Base-by-base conservation (phyloP, 805 yeast species). In the Sugiyamaella americana region DNA sequence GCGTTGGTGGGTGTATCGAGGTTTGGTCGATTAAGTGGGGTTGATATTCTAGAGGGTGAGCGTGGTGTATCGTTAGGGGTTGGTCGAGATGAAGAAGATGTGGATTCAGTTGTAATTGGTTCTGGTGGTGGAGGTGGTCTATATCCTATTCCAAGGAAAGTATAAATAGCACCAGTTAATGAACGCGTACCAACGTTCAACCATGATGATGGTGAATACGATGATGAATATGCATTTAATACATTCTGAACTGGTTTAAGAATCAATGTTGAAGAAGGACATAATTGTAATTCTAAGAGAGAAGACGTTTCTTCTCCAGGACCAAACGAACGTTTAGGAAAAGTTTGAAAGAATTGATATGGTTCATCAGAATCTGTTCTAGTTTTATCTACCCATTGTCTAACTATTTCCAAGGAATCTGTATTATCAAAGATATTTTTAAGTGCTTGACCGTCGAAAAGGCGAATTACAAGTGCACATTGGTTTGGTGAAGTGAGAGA, bases 251-350 rank as follows among this genome's bases (percentile, higher is more conserved):
- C 67, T 0, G 93, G 89, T 58, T 84, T 84, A 52, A 88, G 67
- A 20, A 86, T 80, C 41, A 88, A 63, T 0, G 84, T 86, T 8
- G 94, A 81, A 48, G 94, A 71, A 2, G 91, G 89, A 13, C 76
- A 72, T 43, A 88, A 66, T 19, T 78, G 79, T 46, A 88, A 67
- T 2, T 69, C 73, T 21, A 60, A 60, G 34, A 88, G 66, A 2
- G 79, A 65, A 49, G 65, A 65, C 47, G 72, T 71, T 55, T 87
- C 91, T 42, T 82, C 84, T 0, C 78, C 74, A 3, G 72, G 74
- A 1, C 79, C 66, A 50, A 82, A 87, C 0, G 82, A 75, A 3
- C 77, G 71, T 48, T 84, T 38, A 18, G 87, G 89, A 40, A 78
- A 69, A 3, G 72, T 70, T 43, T 74, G 73, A 47, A 65, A 71